Evolutionary conservation across 192 early-diverging fungal species (phyloP).

Genomic region (Podila epigama): DNA sequence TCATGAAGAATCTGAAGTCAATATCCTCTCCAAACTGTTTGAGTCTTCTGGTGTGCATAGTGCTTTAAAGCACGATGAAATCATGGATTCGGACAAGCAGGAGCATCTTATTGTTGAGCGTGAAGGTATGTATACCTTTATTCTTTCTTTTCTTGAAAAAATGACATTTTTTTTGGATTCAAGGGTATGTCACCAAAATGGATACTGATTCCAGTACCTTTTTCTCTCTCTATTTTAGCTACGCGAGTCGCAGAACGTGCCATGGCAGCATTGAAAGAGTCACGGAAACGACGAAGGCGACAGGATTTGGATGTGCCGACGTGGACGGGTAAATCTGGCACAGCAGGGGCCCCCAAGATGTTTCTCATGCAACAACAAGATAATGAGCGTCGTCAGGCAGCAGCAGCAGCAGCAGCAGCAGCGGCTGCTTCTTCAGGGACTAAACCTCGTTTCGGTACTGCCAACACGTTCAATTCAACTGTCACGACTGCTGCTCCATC

Average conservation of each 20-base stretch:
- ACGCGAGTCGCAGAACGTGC: constrained; percentile 81
- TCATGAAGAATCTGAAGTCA: constrained; percentile 48
- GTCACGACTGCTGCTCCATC: constrained; percentile 5
- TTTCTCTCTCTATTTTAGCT: constrained; percentile 50
- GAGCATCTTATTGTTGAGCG: constrained; percentile 73
- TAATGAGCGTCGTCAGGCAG: constrained; percentile 11
- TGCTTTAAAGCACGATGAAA: constrained; percentile 91
- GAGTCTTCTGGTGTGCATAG: constrained; percentile 86
- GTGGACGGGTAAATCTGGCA: constrained; percentile 88
- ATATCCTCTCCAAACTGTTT: constrained; percentile 84
- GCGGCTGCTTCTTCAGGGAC: constrained; percentile 26
- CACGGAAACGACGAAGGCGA: constrained; percentile 67
- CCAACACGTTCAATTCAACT: constrained; percentile 36
- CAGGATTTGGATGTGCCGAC: constrained; percentile 80
- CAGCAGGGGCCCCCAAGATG: constrained; percentile 53
- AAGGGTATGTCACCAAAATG: not conserved
- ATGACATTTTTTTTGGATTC: not conserved
- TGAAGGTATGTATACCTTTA: constrained; percentile 63
- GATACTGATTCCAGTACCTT: not conserved
- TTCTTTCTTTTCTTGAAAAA: not conserved
- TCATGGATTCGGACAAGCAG: constrained; percentile 73
- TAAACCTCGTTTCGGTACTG: constrained; percentile 41
- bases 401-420: too few relatives aligned
- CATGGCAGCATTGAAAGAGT: constrained; percentile 74
- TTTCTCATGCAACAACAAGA: constrained; percentile 42